Evolutionary conservation across 306 rosid species (phyloP).

Genomic region (Adenanthera pavonina): DNA sequence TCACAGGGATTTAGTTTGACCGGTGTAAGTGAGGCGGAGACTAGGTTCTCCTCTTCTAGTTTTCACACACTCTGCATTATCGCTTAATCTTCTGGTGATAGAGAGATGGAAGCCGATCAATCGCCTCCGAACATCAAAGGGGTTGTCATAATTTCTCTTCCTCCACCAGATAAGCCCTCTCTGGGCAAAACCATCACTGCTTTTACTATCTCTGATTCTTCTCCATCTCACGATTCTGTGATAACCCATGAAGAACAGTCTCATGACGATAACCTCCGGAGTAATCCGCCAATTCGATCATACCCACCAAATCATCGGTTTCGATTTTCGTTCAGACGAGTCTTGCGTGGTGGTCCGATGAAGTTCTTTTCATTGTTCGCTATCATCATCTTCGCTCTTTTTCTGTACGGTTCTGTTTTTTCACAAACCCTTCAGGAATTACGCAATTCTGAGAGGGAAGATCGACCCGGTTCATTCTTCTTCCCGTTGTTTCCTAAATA

Average conservation of each 20-base stretch:
- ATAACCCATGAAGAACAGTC: conserved; percentile 31
- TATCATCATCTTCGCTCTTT: conserved; percentile 56
- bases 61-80: not conserved
- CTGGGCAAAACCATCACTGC: conserved; percentile 87
- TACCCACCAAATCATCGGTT: conserved; percentile 43
- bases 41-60: not conserved
- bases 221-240: conserved; percentile 27
- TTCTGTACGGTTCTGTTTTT: conserved; percentile 55
- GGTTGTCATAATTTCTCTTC: conserved; percentile 78
- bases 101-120: conserved; percentile 58
- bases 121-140: conserved; percentile 53
- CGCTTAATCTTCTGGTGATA: not conserved
- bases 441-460: conserved; percentile 49
- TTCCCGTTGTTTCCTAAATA: conserved; percentile 63
- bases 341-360: conserved; percentile 44
- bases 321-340: conserved; percentile 39
- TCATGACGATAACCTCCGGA: not conserved
- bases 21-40: not conserved
- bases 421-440: conserved; percentile 48
- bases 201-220: conserved; percentile 54
- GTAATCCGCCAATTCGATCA: conserved; percentile 37
- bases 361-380: conserved; percentile 56
- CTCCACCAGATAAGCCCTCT: conserved; percentile 80
- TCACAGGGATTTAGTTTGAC: conserved; percentile 3
- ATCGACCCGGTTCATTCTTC: conserved; percentile 45